Base-by-base conservation (phyloP, 768 basidiomycete genomes). In the Trametes villosa region DNA sequence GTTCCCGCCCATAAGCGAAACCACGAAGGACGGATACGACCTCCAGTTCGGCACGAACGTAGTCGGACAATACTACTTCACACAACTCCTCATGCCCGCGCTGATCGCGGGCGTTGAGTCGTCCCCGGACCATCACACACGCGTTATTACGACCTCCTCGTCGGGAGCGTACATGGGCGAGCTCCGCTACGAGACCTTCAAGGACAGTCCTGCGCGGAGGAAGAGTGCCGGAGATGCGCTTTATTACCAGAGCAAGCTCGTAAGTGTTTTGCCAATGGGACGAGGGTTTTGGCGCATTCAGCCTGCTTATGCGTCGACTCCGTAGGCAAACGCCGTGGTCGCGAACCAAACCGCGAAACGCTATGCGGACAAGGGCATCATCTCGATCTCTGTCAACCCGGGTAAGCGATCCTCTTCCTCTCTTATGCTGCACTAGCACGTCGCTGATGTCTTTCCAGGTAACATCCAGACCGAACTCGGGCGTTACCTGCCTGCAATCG, bases 41-140 rank as follows among this genome's bases (percentile, higher is more conserved):
- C 67, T 82, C 29, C 79, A 82, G 54, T 86, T 83, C 49, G 85
- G 82, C 13, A 81, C 79, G 1, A 86, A 86, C 63, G 81, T 81
- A 22, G 59, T 85, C 15, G 83, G 84, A 1, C 56, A 38, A 9
- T 63, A 60, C 55, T 64, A 41, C 60, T 64, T 59, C 57, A 49
- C 86, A 3, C 73, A 76, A 46, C 75, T 81, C 13, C 77, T 87
- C 38, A 73, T 85, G 30, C 83, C 84, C 4, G 74, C 74, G 5
- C 74, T 85, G 30, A 67, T 78, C 26, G 72, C 74, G 3, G 79
- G 77, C 2, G 72, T 68, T 5, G 68, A 72, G 31, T 77, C 79
- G 15, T 73, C 77, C 6, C 68, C 77, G 1, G 78, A 79, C 30
- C 72, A 75, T 45, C 79, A 79, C 46, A 71, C 77, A 3, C 83